Evolutionary conservation across 768 basidiomycete genomes (phyloP).

Genomic region (Agaricus blazei): DNA sequence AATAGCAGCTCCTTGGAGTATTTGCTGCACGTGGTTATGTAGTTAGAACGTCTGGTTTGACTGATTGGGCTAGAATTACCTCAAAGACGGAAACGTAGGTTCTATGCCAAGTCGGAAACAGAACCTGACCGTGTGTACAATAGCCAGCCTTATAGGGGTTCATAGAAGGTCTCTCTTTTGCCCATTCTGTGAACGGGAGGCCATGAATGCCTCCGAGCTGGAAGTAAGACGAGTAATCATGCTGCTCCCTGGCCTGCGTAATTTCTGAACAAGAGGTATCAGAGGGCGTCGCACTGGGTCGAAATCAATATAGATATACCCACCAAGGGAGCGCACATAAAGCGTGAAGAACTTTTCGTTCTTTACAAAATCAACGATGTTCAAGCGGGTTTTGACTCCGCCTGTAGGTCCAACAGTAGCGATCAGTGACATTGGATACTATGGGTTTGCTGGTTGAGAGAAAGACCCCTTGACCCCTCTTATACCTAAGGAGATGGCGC

Average conservation of each 20-base stretch:
- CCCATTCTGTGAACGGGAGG: constrained; percentile 37
- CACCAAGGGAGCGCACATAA: constrained; percentile 46
- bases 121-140: constrained; percentile 45
- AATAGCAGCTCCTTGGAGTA: constrained; percentile 32
- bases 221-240: constrained; percentile 29
- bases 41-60: not conserved
- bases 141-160: constrained; percentile 36
- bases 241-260: not conserved
- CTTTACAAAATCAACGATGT: constrained; percentile 38
- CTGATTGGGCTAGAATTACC: constrained; percentile 20
- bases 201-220: constrained; percentile 48
- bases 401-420: not conserved
- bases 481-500: no score
- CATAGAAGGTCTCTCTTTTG: constrained; percentile 19
- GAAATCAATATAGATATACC: constrained; percentile 11
- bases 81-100: constrained; percentile 47
- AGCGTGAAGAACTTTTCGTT: constrained; percentile 44
- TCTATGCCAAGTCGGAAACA: constrained; percentile 56
- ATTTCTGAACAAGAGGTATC: not conserved
- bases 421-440: not conserved
- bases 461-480: no score
- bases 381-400: constrained; percentile 26
- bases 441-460: no score
- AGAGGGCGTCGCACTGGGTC: not conserved
- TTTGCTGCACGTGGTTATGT: constrained; percentile 31